phyloP scores from a whole-genome alignment of 2,329 filamentous ascomycete species.

The Scolecobasidium constrictum region DNA sequence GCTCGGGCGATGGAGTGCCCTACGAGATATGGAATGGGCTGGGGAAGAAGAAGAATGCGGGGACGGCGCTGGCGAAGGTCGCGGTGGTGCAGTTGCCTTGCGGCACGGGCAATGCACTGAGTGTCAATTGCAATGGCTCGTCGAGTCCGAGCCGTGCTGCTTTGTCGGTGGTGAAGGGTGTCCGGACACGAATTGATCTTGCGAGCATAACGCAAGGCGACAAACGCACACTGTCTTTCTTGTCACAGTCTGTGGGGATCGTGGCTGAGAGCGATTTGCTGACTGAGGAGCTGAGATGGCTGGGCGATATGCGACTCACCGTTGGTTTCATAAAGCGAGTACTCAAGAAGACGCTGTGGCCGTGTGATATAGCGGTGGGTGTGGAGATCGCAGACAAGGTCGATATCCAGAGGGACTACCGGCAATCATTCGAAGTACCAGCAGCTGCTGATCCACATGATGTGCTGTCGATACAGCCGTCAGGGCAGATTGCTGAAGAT shows the following conservation, averaged over 20 bases:
- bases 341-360: slow-evolving; percentile 67
- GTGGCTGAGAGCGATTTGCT: slow-evolving; percentile 83
- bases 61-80: slow-evolving; percentile 60
- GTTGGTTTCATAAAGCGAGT: slow-evolving; percentile 73
- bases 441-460: slow-evolving; percentile 13
- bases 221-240: slow-evolving; percentile 67
- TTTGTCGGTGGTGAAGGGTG: slow-evolving; percentile 75
- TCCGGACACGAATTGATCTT: slow-evolving; percentile 74
- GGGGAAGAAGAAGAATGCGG: slow-evolving; percentile 63
- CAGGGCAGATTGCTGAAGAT: slow-evolving; percentile 10
- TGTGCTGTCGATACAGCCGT: slow-evolving; percentile 1
- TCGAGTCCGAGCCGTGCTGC: slow-evolving; percentile 65
- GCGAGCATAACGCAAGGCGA: slow-evolving; percentile 70
- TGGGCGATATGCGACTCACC: slow-evolving; percentile 78
- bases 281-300: slow-evolving; percentile 87
- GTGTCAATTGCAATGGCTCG: slow-evolving; percentile 78
- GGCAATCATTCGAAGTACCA: slow-evolving; percentile 17
- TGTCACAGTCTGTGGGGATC: slow-evolving; percentile 83
- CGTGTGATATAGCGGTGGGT: slow-evolving; percentile 79
- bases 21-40: slow-evolving; percentile 95
- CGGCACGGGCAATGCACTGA: slow-evolving; percentile 90
- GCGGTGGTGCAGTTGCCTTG: slow-evolving; percentile 83
- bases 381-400: slow-evolving; percentile 68
- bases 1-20: slow-evolving; percentile 83
- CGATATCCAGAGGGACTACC: slow-evolving; percentile 15